phyloP scores from a whole-genome alignment of 169 alveolate species.

The Plasmodium blacklocki region DNA sequence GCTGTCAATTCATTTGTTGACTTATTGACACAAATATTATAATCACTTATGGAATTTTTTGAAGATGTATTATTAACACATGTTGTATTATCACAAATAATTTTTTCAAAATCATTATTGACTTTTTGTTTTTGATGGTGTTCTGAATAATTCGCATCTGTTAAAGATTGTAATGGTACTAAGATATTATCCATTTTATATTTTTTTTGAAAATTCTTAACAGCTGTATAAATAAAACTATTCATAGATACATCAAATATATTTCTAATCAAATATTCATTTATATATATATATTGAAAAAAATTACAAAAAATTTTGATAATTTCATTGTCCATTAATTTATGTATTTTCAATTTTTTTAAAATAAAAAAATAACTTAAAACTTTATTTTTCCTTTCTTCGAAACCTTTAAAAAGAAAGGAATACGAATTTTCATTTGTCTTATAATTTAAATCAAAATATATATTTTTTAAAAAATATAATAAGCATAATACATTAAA shows the following conservation, averaged over 20 bases:
- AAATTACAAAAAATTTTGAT: constrained; percentile 64
- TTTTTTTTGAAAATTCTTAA: constrained; percentile 36
- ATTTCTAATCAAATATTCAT: constrained; percentile 60
- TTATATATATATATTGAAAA: constrained; percentile 58
- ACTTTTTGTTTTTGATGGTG: not conserved
- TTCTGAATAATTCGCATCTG: not conserved
- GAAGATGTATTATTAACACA: not conserved
- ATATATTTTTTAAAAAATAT: constrained; percentile 66
- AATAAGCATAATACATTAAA: constrained; percentile 39
- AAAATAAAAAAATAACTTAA: constrained; percentile 51
- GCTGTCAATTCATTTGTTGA: not conserved
- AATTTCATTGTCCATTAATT: constrained; percentile 64
- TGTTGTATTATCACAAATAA: not conserved
- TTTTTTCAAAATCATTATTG: not conserved
- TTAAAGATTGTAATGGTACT: no score
- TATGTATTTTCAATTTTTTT: constrained; percentile 33
- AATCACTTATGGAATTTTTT: not conserved
- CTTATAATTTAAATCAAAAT: constrained; percentile 54
- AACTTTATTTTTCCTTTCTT: constrained; percentile 64
- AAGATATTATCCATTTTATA: constrained; percentile 5
- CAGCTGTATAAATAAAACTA: constrained; percentile 39
- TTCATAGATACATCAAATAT: constrained; percentile 43
- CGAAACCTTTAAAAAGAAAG: constrained; percentile 72
- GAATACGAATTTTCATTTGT: constrained; percentile 73
- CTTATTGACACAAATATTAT: no score